phyloP scores from a whole-genome alignment of 2,329 filamentous ascomycete genomes.

The Colletotrichum chrysophilum region DNA sequence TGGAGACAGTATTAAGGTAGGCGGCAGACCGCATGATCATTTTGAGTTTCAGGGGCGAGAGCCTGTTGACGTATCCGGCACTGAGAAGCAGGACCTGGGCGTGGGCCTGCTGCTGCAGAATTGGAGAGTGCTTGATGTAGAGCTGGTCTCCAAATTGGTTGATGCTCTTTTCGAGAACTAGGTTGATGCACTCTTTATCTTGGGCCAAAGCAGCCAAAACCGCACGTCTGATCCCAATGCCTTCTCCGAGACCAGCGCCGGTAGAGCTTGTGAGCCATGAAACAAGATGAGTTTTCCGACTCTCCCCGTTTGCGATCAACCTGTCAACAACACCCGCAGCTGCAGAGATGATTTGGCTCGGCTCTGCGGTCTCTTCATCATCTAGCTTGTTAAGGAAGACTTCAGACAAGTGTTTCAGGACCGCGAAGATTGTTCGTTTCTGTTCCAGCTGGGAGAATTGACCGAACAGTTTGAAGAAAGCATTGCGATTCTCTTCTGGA shows the following conservation, averaged over 20 bases:
- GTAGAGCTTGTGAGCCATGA: slow-evolving; percentile 70
- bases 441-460: slow-evolving; percentile 47
- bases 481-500: slow-evolving; percentile 18
- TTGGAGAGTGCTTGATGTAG: slow-evolving; percentile 83
- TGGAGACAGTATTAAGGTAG: slow-evolving; percentile 83
- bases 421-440: slow-evolving; percentile 42
- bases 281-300: slow-evolving; percentile 59
- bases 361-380: slow-evolving; percentile 25
- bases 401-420: slow-evolving; percentile 51
- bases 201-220: slow-evolving; percentile 63
- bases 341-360: slow-evolving; percentile 53
- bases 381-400: slow-evolving; percentile 44
- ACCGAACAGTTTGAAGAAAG: slow-evolving; percentile 37
- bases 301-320: slow-evolving; percentile 52
- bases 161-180: slow-evolving; percentile 71
- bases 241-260: slow-evolving; percentile 68
- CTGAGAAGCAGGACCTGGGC: slow-evolving; percentile 79
- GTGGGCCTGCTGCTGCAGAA: slow-evolving; percentile 91
- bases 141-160: slow-evolving; percentile 82
- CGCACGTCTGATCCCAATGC: slow-evolving; percentile 70
- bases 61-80: slow-evolving; percentile 76
- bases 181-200: slow-evolving; percentile 55
- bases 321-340: slow-evolving; percentile 61
- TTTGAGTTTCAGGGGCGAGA: slow-evolving; percentile 68
- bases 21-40: slow-evolving; percentile 72